Percentiles rank a stretch among this genome's conserved stretches.
phyloP scores from a whole-genome alignment of 176 grass and related monocot genomes.

The Triticum aestivum region IWGSC_CS_RefSeq_v2.1 NC_057799.1:129334160-129334659 shows the following conservation, averaged over 20 bases:
- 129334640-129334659: conserved; percentile 5
- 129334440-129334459: background rate
- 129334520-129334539: conserved; percentile 20
- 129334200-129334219: background rate
- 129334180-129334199: conserved; percentile 2
- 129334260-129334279: background rate
- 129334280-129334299: too few species aligned
- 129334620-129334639: background rate
- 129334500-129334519: conserved; percentile 38
- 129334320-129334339: conserved; percentile 2
- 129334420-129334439: background rate
- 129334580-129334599: conserved; percentile 50
- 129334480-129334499: background rate
- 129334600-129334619: conserved; percentile 31
- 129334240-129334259: background rate
- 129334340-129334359: conserved; percentile 16
- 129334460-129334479: conserved; percentile 4
- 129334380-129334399: conserved; percentile 41
- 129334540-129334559: conserved; percentile 37
- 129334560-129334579: conserved; percentile 44
- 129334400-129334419: background rate
- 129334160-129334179: conserved; percentile 47
- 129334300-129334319: too few species aligned
- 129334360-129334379: conserved; percentile 6
- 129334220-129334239: conserved; percentile 12